Base-by-base conservation (phyloP, 1,284 basidiomycete species). In the Tylopilus sp. region DNA sequence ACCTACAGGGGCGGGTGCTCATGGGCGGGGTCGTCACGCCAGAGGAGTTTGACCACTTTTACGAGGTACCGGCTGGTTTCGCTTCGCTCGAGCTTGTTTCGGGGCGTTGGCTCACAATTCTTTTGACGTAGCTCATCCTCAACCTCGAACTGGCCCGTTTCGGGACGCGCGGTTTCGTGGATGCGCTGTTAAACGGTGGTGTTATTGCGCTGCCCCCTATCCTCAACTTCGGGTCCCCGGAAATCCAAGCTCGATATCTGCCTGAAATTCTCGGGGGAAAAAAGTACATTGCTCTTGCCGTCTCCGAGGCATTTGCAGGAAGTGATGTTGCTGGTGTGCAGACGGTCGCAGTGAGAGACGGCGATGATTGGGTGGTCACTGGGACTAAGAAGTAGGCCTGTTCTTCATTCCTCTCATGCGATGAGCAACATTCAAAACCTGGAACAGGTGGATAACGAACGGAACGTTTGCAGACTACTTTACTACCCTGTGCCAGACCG, bases 281-380 rank as follows among this genome's bases (percentile, higher is more conserved):
- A 67, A 95, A 92, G 63, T 86, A 78, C 55, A 77, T 89, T 44
- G 83, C 83, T 4, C 71, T 89, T 29, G 86, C 86, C 3, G 84
- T 89, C 57, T 82, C 77, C 46, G 86, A 89, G 67, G 85, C 86
- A 2, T 93, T 91, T 62, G 96, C 95, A 9, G 96, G 95, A n/a
- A 92, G 89, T 46, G 94, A 97, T 62, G 94, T 97, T 2, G 72
- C 81, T 41, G 89, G 90, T 6, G 63, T 94, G 38, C 84, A 89
- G 66, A 96, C 92, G 6, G 87, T 83, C 2, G 96, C 96, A 2
- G 81, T 81, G 45, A 74, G 74, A 46, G 93, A 97, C 60, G 94
- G 93, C 11, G 84, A 88, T 51, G 71, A 83, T 41, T 93, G 89
- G 88, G 77, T 91, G 15, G 83, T 97, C 56, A 92, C 86, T 48